Base-by-base conservation (phyloP, 2,329 filamentous ascomycete species). In the Botrytis galanthina region DNA sequence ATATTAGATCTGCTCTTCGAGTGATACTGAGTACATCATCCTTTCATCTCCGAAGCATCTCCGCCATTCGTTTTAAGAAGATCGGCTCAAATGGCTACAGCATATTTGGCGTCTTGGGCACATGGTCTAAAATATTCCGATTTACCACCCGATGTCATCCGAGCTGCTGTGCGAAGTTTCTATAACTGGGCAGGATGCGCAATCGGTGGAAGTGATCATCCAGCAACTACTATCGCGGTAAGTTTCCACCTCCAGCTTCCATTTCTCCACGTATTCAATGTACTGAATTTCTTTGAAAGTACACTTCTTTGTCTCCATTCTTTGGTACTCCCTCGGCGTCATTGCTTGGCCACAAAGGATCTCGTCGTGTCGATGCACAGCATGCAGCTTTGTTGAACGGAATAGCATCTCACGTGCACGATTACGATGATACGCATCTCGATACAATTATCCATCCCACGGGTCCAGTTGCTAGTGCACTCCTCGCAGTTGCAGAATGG, bases 401-500 rank as follows among this genome's bases (percentile, higher is more conserved):
- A 39, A 87, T 88, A 61, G 85, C 86, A 20, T 86, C 84, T 44
- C 86, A 88, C 74, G 85, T 87, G 5, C 85, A 88, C 73, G 86
- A 88, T 76, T 89, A 88, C 77, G 87, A 89, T 74, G 86, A 88
- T 77, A 88, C 86, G 1, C 86, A 88, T 75, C 81, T 88, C 1
- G 85, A 86, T 64, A 88, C 85, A 8, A 86, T 88, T 75, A 88
- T 88, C 62, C 87, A 89, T 75, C 87, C 86, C 0, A 83, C 86
- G 0, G 86, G 86, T 0, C 84, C 86, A 0, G 85, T 88, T 0
- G 85, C 85, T 1, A 84, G 82, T 59, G 86, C 86, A 0, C 77
- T 88, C 2, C 81, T 88, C 4, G 84, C 86, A 1, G 82, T 85
- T 22, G 82, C 84, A 1, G 84, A 87, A 75, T 83, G 80, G 73